Evolutionary conservation across 2,329 filamentous ascomycete species (phyloP).

Genomic region (Rutstroemia sp.): DNA sequence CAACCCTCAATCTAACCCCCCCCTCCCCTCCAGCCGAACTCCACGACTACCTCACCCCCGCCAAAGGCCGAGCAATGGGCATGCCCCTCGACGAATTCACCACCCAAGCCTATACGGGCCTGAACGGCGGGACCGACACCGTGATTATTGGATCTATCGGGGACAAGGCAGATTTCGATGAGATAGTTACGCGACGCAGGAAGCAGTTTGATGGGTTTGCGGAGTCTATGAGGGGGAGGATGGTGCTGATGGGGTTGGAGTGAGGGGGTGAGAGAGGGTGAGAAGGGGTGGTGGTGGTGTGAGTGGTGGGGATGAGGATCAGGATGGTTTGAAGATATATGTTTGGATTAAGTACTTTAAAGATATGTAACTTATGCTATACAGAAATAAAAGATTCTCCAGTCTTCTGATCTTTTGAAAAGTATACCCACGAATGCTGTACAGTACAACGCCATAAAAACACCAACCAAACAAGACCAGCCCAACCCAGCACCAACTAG

Average conservation of each 20-base stretch:
- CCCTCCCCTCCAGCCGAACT: slow-evolving; percentile 29
- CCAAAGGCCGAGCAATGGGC: slow-evolving; percentile 36
- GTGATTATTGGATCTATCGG: background rate
- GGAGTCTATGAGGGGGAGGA: background rate
- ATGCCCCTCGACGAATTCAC: slow-evolving; percentile 35
- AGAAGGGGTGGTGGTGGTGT: background rate
- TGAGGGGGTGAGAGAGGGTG: background rate
- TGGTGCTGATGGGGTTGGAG: background rate
- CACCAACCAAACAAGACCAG: too few relatives aligned
- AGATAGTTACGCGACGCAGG: background rate
- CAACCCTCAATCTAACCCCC: slow-evolving; percentile 10
- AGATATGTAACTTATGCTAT: too few relatives aligned
- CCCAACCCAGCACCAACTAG: too few relatives aligned
- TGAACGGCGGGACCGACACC: background rate
- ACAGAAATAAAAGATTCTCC: too few relatives aligned
- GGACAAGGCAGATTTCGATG: background rate
- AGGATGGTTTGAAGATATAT: too few relatives aligned
- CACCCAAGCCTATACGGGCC: background rate
- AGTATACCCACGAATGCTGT: too few relatives aligned
- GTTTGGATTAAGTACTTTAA: too few relatives aligned
- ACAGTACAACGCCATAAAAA: too few relatives aligned
- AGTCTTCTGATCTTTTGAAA: too few relatives aligned
- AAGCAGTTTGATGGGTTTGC: background rate
- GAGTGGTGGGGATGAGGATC: background rate
- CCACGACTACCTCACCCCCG: slow-evolving; percentile 38